Evolutionary conservation across 148 eudicot genomes (phyloP).

Genomic region (Chenopodium quinoa): DNA sequence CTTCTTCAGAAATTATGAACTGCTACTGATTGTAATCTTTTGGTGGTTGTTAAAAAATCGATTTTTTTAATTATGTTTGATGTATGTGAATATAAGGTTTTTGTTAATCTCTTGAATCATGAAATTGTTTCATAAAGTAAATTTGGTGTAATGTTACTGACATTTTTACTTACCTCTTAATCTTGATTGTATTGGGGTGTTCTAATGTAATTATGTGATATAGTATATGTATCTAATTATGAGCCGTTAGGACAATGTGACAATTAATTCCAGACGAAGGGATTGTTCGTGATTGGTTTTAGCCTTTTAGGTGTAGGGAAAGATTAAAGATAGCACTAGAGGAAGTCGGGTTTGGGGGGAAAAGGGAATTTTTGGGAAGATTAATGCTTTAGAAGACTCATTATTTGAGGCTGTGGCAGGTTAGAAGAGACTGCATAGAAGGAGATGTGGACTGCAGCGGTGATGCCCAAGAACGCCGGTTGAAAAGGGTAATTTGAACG

Average conservation of each 20-base stretch:
- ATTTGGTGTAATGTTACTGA: not conserved
- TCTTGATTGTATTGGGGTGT: too few species aligned
- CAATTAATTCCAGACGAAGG: not conserved
- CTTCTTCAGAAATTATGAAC: not conserved
- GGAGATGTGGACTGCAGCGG: constrained; percentile 18
- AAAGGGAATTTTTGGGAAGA: not conserved
- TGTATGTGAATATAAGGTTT: not conserved
- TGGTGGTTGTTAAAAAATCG: too few species aligned
- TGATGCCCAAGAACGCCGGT: constrained; percentile 33
- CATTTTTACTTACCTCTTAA: too few species aligned
- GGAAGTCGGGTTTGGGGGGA: not conserved
- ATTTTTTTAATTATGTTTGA: not conserved
- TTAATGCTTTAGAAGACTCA: not conserved
- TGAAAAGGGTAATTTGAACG: constrained; percentile 59
- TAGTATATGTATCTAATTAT: not conserved
- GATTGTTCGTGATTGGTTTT: not conserved
- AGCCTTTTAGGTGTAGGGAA: not conserved
- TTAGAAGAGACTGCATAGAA: constrained; percentile 56
- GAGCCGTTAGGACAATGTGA: not conserved
- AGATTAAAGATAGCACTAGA: not conserved
- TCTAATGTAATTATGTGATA: not conserved
- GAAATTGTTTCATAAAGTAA: too few species aligned
- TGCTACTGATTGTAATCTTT: not conserved
- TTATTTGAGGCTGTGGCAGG: constrained; percentile 39
- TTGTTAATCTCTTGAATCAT: not conserved